Base-by-base conservation (phyloP, 2,329 filamentous ascomycete genomes). In the Pyricularia sp. region DNA sequence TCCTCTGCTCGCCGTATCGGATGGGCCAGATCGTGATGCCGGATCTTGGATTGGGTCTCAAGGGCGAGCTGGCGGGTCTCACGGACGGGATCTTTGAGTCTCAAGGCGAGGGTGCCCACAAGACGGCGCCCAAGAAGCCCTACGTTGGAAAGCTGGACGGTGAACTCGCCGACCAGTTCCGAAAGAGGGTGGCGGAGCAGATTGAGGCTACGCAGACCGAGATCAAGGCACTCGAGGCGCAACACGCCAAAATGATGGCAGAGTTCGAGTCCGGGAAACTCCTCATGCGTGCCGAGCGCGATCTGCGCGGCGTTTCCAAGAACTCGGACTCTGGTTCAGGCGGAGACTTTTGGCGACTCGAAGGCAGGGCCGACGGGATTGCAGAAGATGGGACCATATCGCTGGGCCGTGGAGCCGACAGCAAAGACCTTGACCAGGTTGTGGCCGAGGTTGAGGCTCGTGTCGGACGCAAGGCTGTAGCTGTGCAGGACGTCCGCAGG, bases 1-100 rank as follows among this genome's bases (percentile, higher is more conserved):
- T 99, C 31, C 86, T 98, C 68, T 92, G 92, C 0, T 98, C 94
- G 1, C 93, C 94, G 0, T 97, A 97, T 76, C 85, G 91, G 28
- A 91, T 94, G 71, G 86, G 86, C 66, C 92, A 96, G 76, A 97
- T 99, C 69, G 88, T 90, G 10, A 93, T 94, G 0, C 88, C 93
- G 2, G 94, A 97, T 76, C 86, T 98, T 42, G 93, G 93, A 0
- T 82, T 98, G 11, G 95, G 95, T 4, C 85, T 91, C 67, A 92
- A 90, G 78, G 95, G 95, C 55, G 91, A 94, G 78, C 83, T 99
- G 25, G 89, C 92, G 28, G 84, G 86, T 0, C 81, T 98, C 68
- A 98, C 95, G 0, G 89, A 92, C 50, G 93, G 92, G 5, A 92
- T 97, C 69, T 93, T 97, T 69, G 89, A 95, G 69, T 83, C 86